These are phyloP conservation scores for Erythrophleum fordii DNA, from an alignment of 306 rosid genomes.

Conservation along the genomic window DNA sequence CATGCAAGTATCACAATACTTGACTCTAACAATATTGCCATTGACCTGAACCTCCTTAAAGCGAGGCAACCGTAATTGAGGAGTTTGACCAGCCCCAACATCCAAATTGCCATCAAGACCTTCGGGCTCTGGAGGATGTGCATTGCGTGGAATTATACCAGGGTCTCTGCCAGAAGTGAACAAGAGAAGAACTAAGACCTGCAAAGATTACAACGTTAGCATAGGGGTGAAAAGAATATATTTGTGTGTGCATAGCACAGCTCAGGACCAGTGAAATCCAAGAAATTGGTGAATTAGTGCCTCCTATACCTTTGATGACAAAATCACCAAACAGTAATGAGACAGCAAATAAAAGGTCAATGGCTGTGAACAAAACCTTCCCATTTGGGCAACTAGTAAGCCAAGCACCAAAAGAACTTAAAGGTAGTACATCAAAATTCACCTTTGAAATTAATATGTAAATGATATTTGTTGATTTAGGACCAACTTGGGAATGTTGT, in stretches of 20 bases:
- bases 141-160: constrained; percentile 94
- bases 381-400: constrained; percentile 22
- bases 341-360: constrained; percentile 3
- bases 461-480: neutral
- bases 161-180: constrained; percentile 98
- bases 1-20: constrained; percentile 99
- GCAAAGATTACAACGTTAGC: constrained; percentile 38
- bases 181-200: constrained; percentile 87
- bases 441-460: constrained; percentile 16
- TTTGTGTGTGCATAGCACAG: neutral
- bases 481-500: neutral
- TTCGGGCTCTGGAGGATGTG: constrained; percentile 98
- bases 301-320: constrained; percentile 6
- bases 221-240: constrained; percentile 3
- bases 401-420: constrained; percentile 15
- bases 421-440: constrained; percentile 10
- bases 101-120: constrained; percentile 71
- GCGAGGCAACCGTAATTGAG: constrained; percentile 87
- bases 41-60: constrained; percentile 92
- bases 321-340: constrained; percentile 9
- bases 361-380: constrained; percentile 8
- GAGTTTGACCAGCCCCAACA: constrained; percentile 86
- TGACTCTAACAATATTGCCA: constrained; percentile 73
- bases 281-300: constrained; percentile 17
- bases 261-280: neutral